These are phyloP conservation scores for Prunus davidiana DNA, from an alignment of 306 rosid genomes.

Conservation along the genomic window DNA sequence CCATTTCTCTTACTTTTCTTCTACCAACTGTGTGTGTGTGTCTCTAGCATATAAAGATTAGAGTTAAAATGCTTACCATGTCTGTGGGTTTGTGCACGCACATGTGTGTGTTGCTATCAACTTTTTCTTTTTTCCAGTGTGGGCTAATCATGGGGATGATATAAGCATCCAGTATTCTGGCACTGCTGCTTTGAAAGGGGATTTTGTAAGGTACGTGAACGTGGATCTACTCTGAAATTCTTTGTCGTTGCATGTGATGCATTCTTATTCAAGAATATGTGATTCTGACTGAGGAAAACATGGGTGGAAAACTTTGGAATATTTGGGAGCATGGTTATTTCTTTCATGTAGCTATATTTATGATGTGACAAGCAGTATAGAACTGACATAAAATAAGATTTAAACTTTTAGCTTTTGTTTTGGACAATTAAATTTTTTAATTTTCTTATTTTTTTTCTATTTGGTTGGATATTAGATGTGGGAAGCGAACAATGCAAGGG, in stretches of 20 bases:
- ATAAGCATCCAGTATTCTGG: conserved; percentile 90
- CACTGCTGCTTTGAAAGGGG: conserved; percentile 95
- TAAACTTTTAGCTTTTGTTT: neutral
- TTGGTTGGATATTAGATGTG: conserved; percentile 56
- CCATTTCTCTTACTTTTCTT: conserved; percentile 15
- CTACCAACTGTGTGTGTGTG: neutral
- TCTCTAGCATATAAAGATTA: neutral
- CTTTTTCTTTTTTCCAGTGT: conserved; percentile 53
- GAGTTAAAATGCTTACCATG: neutral
- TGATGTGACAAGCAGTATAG: neutral
- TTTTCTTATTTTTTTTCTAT: neutral
- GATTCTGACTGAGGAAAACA: neutral
- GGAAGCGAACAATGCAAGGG: conserved; percentile 85
- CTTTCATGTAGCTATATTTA: neutral
- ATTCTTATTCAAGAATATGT: neutral
- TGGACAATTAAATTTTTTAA: neutral
- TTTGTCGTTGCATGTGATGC: neutral
- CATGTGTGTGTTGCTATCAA: conserved; percentile 13
- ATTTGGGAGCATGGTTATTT: neutral
- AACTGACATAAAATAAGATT: neutral
- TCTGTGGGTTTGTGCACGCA: neutral
- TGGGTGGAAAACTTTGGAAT: neutral
- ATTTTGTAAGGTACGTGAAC: conserved; percentile 75
- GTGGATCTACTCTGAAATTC: conserved; percentile 20
- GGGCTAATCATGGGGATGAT: conserved; percentile 99